Evolutionary conservation across 2,329 filamentous ascomycete genomes (phyloP).

Genomic region (Aspergillus clavatus): DNA sequence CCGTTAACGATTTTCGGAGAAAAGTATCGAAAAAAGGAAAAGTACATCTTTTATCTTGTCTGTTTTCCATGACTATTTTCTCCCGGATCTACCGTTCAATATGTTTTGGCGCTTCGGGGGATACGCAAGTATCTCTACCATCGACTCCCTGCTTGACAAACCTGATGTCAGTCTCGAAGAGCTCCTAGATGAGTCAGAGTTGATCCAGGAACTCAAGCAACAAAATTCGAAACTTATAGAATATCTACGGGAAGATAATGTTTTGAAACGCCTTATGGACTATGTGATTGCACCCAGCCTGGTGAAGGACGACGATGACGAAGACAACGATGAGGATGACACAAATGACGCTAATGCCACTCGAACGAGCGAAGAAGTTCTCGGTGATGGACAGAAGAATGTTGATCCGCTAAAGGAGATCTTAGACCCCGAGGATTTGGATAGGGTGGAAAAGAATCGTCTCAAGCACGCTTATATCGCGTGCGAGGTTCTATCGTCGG

Average conservation of each 20-base stretch:
- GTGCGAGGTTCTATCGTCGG: slow-evolving; percentile 88
- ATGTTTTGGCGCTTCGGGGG: slow-evolving; percentile 99
- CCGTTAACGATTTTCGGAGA: slow-evolving; percentile 26
- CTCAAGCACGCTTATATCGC: slow-evolving; percentile 92
- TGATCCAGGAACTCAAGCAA: slow-evolving; percentile 96
- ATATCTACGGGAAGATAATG: slow-evolving; percentile 81
- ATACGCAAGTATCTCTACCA: slow-evolving; percentile 94
- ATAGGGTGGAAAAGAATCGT: slow-evolving; percentile 83
- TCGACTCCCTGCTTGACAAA: slow-evolving; percentile 96
- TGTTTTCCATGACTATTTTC: slow-evolving; percentile 35
- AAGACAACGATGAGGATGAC: slow-evolving; percentile 50
- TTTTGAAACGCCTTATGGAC: slow-evolving; percentile 78
- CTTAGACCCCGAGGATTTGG: slow-evolving; percentile 45
- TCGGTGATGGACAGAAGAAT: slow-evolving; percentile 36
- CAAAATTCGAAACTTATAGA: slow-evolving; percentile 97
- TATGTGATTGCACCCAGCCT: slow-evolving; percentile 77
- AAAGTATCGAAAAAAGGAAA: slow-evolving; percentile 17
- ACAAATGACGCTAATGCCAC: slow-evolving; percentile 42
- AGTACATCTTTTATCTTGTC: slow-evolving; percentile 16
- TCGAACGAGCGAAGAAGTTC: slow-evolving; percentile 24
- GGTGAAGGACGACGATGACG: slow-evolving; percentile 49
- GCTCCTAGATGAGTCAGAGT: slow-evolving; percentile 88
- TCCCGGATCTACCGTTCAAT: slow-evolving; percentile 48
- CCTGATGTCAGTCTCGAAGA: slow-evolving; percentile 91
- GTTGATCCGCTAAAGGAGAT: slow-evolving; percentile 31